Evolutionary conservation across 176 grass and related monocot species (phyloP), one percentile per base, ranked within the genome.

Genomic region (Avena sativa): DNA sequence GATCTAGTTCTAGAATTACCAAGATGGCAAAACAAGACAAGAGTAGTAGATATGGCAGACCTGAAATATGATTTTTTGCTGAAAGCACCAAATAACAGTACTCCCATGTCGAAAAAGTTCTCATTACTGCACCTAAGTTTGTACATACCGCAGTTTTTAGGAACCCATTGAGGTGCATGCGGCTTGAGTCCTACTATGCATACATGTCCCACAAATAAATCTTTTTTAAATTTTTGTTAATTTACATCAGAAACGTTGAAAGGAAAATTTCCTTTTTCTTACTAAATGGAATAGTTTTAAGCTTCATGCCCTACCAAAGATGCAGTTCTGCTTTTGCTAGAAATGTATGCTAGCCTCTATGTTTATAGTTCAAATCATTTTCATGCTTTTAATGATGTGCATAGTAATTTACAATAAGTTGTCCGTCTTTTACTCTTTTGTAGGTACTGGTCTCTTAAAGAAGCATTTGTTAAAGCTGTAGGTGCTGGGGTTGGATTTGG

Each of bases 381-480:
- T 1, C 14, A 20, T 80, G 5, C 32, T 74, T 34, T 52, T 13
- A 3, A 81, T 81, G 56, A 43, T 7, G 5, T 43, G 40, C 40
- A 43, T 43, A 43, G 40, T 43, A 43, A 43, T 0, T 43, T 6
- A 43, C 6, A 43, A 43, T 43, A 43, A 43, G 7, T 43, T 43
- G 40, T 43, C 1, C 40, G 5, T 43, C 40, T 43, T 38, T 5
- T 38, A 38, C 38, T 38, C 38, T 38, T 43, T 72, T 90, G 47
- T 64, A 98, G 96, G 83, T 94, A 94, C 76, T 98, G 93, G 91
- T 92, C 84, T 74, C 93, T 98, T 20, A 98, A 98, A 79, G 91
- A 98, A 84, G 91, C 96, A 77, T 98, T 87, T 82, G 84, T 95
- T 10, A 98, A 98, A 89, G 96, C 90, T n/a, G 66, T 83, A 38